Evolutionary conservation across 441 rosid species (phyloP).

Genomic region (Eruca vesicaria): DNA sequence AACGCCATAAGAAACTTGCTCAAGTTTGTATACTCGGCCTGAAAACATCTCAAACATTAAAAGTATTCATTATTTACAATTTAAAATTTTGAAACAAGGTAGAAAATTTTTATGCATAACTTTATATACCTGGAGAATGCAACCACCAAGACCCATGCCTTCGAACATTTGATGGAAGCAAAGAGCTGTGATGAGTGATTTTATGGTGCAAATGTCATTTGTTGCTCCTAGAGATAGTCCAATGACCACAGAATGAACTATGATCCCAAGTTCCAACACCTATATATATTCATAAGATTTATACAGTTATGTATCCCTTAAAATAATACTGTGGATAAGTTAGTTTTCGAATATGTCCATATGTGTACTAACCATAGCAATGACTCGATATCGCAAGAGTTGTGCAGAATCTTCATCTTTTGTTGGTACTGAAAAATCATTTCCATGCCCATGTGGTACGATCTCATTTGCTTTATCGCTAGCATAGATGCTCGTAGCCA

Average conservation of each 20-base stretch:
- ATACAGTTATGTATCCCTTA: not conserved
- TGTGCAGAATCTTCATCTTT: constrained; percentile 38
- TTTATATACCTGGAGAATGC: constrained; percentile 55
- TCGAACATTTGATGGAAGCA: constrained; percentile 83
- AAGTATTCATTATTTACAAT: too few relatives aligned
- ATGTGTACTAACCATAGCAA: constrained; percentile 56
- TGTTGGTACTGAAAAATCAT: constrained; percentile 13
- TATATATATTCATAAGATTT: not conserved
- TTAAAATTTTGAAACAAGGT: not conserved
- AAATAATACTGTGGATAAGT: not conserved
- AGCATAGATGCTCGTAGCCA: constrained; percentile 43
- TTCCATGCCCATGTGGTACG: constrained; percentile 21
- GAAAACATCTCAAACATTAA: not conserved
- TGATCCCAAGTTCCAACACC: constrained; percentile 55
- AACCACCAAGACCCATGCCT: constrained; percentile 79
- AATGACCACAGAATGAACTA: constrained; percentile 53
- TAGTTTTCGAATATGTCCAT: not conserved
- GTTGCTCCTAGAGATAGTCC: constrained; percentile 58
- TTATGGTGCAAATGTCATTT: constrained; percentile 49
- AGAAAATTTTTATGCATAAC: not conserved
- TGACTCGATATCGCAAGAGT: constrained; percentile 53
- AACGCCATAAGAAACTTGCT: constrained; percentile 34
- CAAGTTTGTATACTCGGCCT: constrained; percentile 31
- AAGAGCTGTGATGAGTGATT: constrained; percentile 63
- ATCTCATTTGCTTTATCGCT: constrained; percentile 27